Evolutionary conservation across 164 flowering plant genomes (phyloP).

Genomic region (Aristolochia fimbriata): DNA sequence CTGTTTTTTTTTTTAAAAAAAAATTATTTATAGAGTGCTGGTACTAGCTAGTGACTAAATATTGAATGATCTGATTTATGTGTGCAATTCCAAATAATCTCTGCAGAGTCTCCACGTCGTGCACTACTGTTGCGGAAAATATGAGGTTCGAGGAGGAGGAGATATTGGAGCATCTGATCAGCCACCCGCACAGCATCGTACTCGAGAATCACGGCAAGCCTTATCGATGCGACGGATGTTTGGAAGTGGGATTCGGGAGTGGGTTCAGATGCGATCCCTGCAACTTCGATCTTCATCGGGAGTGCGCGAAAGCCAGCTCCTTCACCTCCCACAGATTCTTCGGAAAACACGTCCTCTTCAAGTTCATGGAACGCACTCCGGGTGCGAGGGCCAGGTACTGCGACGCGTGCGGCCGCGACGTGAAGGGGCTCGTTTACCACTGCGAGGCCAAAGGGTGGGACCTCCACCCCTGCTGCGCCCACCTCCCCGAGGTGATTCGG

Average conservation of each 20-base stretch:
- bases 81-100: no score
- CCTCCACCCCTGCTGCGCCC: constrained; percentile 4
- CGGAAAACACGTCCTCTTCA: neutral
- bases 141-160: neutral
- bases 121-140: no score
- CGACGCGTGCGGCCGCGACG: constrained; percentile 1
- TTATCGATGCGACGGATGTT: constrained; percentile 1
- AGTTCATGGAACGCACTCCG: neutral
- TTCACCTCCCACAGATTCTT: neutral
- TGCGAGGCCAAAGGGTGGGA: neutral
- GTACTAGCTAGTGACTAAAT: no score
- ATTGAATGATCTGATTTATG: no score
- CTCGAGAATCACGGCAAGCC: neutral
- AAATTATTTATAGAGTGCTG: no score
- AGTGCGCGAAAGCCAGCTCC: neutral
- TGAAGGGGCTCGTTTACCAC: constrained; percentile 1
- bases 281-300: constrained; percentile 1
- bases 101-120: no score
- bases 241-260: neutral
- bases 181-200: constrained; percentile 2
- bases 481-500: neutral
- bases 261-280: neutral
- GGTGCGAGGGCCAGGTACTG: neutral
- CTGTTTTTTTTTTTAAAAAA: no score
- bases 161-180: neutral